These are phyloP conservation scores for Lasiodiplodia gonubiensis DNA, from an alignment of 2,329 filamentous ascomycete genomes.

Conservation along the genomic window DNA sequence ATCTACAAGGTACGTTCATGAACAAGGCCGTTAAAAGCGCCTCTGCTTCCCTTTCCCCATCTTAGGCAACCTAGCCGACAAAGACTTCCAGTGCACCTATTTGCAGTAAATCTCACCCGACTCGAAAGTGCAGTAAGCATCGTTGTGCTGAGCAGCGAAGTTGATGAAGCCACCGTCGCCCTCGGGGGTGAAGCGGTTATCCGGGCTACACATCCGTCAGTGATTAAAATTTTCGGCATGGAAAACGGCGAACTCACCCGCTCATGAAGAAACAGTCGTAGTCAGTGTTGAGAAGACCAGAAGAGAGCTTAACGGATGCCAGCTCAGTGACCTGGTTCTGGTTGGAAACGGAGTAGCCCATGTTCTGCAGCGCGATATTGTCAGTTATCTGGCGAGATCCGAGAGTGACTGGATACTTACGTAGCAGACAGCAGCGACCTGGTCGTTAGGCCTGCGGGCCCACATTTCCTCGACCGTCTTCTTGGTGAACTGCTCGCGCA, in stretches of 20 bases:
- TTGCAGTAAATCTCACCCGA: conserved; percentile 1
- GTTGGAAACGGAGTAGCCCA: conserved; percentile 5
- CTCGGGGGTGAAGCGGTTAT: background rate
- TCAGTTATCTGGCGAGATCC: background rate
- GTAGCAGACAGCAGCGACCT: conserved; percentile 2
- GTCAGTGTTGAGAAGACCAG: background rate
- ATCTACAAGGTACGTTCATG: no score
- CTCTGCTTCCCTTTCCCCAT: no score
- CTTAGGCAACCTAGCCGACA: no score
- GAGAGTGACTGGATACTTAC: background rate
- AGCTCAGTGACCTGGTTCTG: background rate
- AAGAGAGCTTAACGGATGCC: background rate
- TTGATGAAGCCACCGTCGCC: conserved; percentile 13
- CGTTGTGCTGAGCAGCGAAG: conserved; percentile 1
- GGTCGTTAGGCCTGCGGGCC: background rate
- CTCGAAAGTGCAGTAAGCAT: conserved; percentile 1
- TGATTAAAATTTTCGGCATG: background rate
- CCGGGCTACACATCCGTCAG: background rate
- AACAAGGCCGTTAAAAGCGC: no score
- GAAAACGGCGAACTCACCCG: background rate
- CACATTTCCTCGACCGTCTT: conserved; percentile 2
- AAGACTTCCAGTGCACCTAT: background rate
- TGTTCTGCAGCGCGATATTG: background rate
- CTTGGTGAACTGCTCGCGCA: conserved; percentile 12
- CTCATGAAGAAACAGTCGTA: conserved; percentile 9